Base-by-base conservation (phyloP, 148 eudicot genomes). In the Chenopodium album region DNA sequence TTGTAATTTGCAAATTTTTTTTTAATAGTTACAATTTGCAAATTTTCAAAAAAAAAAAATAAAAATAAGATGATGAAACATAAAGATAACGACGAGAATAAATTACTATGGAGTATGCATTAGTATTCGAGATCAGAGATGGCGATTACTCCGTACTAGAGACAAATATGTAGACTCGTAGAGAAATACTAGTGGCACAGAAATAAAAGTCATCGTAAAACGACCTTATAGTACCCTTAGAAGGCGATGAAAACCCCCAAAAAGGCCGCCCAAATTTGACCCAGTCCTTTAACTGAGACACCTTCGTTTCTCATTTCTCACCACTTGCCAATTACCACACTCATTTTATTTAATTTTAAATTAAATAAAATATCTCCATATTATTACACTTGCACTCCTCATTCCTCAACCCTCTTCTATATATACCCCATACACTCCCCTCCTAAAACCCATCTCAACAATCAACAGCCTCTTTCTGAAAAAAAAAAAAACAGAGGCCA, bases 191-290 rank as follows among this genome's bases (percentile, higher is more conserved):
- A 14, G 29, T 47, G 74, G 9, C 63, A 56, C 37, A 59, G 47
- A 68, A 48, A 5, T 20, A 20, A 37, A 37, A 37, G 44, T 37
- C 44, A 37, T 37, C 44, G 44, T 41, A 41, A 67, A 76, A 67
- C 68, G 84, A n/a, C 84, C 79, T 59, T 81, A 76, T 26, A 23
- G 44, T 7, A 9, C 26, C 11, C 62, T 37, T 50, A 81, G 75
- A 68, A 76, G 84, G 56, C 84, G 69, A 76, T 54, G 20, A 26
- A 26, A 14, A 56, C 17, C 28, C 29, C 1, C 41, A 16, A 22
- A 44, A 67, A 69, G 72, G 31, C 67, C 73, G 29, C 76, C 81
- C 86, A n/a, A 23, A 1, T 72, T 84, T 86, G 85, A 86, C 84
- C 26, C 56, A 75, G 79, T 23, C 82, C 65, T 64, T 68, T 66